Percentiles rank a stretch among this genome's conserved stretches.
Conservation (phyloP, 371 early-diverging fungal species). For the Nematocida homosporus region DNA sequence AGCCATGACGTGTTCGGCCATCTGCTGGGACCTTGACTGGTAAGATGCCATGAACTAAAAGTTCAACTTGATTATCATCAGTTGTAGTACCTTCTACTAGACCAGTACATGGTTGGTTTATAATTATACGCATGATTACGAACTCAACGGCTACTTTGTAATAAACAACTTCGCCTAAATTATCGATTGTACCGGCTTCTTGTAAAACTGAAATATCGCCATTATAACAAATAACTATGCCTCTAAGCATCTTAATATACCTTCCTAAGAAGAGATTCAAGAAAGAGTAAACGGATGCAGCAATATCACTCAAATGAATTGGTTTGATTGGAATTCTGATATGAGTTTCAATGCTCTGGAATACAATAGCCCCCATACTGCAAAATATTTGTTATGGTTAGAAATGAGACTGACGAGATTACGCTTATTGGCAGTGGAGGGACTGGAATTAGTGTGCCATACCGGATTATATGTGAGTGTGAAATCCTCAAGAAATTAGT, state of each 20-base stretch:
- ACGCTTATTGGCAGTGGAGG: neutral
- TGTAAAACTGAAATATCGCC: constrained; percentile 8
- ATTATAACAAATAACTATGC: constrained; percentile 39
- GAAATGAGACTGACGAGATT: constrained; percentile 6
- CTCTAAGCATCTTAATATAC: constrained; percentile 32
- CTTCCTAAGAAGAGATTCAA: constrained; percentile 21
- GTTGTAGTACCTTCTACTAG: neutral
- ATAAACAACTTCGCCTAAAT: constrained; percentile 19
- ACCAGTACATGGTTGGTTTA: neutral
- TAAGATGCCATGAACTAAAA: constrained; percentile 9
- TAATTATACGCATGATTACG: constrained; percentile 8
- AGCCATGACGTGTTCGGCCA: neutral
- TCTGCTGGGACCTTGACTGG: neutral
- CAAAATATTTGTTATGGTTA: constrained; percentile 11
- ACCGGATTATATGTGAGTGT: constrained; percentile 22
- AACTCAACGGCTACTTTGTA: constrained; percentile 49
- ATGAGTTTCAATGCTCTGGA: constrained; percentile 26
- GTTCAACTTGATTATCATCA: neutral
- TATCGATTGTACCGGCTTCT: constrained; percentile 7
- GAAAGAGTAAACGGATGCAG: constrained; percentile 10
- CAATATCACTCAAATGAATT: constrained; percentile 10
- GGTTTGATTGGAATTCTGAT: constrained; percentile 19
- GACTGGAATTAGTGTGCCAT: constrained; percentile 7
- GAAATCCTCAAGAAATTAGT: constrained; percentile 14
- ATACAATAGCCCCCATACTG: constrained; percentile 13